These are phyloP conservation scores for Elaeis oleifera DNA, from an alignment of 202 grass and related monocot species.

Conservation along the genomic window DNA sequence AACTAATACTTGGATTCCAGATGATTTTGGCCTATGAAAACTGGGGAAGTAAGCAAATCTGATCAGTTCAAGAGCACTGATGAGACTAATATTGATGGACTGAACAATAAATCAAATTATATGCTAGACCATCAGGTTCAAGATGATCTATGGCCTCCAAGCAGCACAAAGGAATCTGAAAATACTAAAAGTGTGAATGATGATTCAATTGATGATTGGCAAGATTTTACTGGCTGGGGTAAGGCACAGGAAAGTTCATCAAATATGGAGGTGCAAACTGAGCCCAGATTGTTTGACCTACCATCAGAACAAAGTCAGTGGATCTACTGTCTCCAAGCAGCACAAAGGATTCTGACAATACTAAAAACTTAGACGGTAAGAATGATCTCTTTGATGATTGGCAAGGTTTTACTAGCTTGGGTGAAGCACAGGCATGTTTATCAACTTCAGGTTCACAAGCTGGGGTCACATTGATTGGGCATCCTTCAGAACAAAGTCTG, in stretches of 20 bases:
- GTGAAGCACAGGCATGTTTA: background rate
- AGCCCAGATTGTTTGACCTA: conserved; percentile 10
- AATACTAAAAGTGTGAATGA: conserved; percentile 28
- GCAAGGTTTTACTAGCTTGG: conserved; percentile 2
- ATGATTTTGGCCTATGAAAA: conserved; percentile 33
- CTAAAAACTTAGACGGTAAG: conserved; percentile 19
- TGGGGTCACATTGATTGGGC: conserved; percentile 19
- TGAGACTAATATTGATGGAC: conserved; percentile 28
- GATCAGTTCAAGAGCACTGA: conserved; percentile 2
- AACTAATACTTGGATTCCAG: conserved; percentile 17
- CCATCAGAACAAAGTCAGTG: conserved; percentile 17
- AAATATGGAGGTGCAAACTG: conserved; percentile 27
- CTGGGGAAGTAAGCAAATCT: background rate
- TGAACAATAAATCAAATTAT: background rate
- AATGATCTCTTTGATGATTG: conserved; percentile 11
- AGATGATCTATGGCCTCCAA: conserved; percentile 34
- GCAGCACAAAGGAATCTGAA: conserved; percentile 27
- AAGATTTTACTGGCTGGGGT: conserved; percentile 54
- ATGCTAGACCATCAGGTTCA: no score
- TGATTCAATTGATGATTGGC: conserved; percentile 56
- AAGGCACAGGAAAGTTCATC: conserved; percentile 25
- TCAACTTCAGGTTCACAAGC: background rate
- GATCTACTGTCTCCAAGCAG: conserved; percentile 2
- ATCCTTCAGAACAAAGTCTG: conserved; percentile 29
- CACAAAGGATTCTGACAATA: conserved; percentile 21